Conservation (phyloP, 139 green algal genomes). For the Coelastrella sp. region DNA sequence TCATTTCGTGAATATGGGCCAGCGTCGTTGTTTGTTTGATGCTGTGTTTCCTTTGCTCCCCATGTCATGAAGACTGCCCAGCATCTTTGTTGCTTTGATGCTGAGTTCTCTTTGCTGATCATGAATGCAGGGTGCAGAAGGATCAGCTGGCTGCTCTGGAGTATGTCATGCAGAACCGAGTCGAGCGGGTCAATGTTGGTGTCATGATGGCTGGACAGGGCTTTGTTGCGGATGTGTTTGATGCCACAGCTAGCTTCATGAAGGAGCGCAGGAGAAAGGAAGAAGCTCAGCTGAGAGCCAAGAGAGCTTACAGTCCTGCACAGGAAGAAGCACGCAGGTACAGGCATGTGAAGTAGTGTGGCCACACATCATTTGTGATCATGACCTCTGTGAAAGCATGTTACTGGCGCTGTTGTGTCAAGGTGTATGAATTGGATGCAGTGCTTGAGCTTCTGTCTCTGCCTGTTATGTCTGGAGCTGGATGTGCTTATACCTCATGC, state of each 20-base stretch:
- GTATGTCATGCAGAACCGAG: constrained; percentile 78
- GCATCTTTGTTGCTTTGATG: background rate
- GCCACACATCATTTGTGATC: background rate
- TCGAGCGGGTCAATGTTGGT: constrained; percentile 75
- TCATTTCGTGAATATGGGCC: too few species aligned
- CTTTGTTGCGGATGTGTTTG: constrained; percentile 59
- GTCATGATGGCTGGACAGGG: constrained; percentile 85
- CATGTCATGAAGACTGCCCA: background rate
- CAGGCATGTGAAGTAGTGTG: background rate
- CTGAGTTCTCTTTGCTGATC: constrained; percentile 75
- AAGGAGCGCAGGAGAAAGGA: constrained; percentile 66
- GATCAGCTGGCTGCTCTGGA: constrained; percentile 82
- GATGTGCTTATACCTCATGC: background rate
- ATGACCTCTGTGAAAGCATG: too few species aligned
- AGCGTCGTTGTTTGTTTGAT: too few species aligned
- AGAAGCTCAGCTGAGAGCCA: constrained; percentile 60
- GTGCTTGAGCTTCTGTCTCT: too few species aligned
- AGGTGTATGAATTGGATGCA: too few species aligned
- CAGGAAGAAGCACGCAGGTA: constrained; percentile 69
- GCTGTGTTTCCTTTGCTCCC: too few species aligned
- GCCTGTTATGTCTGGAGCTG: too few species aligned
- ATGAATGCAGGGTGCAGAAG: constrained; percentile 87
- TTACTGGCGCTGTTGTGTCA: too few species aligned
- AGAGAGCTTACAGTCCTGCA: constrained; percentile 64
- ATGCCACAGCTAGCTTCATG: constrained; percentile 57